Conservation (phyloP, 768 basidiomycete genomes). For the Rhizopogon sp. region DNA sequence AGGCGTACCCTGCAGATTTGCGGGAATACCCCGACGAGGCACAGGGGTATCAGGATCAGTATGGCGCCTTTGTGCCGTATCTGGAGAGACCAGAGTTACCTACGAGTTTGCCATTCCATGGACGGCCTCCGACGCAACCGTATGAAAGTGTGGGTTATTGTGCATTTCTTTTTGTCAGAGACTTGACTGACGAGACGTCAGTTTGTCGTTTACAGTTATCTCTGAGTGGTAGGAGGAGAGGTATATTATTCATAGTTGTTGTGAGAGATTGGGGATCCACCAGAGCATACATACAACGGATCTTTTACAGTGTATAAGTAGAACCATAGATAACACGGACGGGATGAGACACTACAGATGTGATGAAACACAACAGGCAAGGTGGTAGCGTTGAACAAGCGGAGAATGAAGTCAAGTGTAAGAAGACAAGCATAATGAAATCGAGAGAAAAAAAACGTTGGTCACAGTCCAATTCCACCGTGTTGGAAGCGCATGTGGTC, state of each 20-base stretch:
- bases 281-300: not conserved
- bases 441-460: constrained; percentile 1
- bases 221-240: constrained; percentile 1
- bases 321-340: constrained; percentile 14
- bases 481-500: constrained; percentile 68
- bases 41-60: constrained; percentile 54
- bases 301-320: constrained; percentile 16
- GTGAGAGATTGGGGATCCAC: not conserved
- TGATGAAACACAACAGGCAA: not conserved
- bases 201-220: constrained; percentile 39
- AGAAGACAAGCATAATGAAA: not conserved
- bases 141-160: constrained; percentile 45
- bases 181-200: constrained; percentile 7
- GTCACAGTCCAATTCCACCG: constrained; percentile 51
- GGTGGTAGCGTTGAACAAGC: not conserved
- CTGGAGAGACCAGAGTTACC: constrained; percentile 51
- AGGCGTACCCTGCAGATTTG: constrained; percentile 58
- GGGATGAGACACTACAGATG: constrained; percentile 1
- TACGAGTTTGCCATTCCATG: constrained; percentile 55
- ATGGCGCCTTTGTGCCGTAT: constrained; percentile 38
- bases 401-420: not conserved
- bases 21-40: constrained; percentile 50
- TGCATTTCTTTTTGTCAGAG: not conserved
- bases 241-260: not conserved
- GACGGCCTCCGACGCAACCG: constrained; percentile 47